phyloP scores from a whole-genome alignment of 768 basidiomycete species.

The Cystobasidium tubakii region DNA sequence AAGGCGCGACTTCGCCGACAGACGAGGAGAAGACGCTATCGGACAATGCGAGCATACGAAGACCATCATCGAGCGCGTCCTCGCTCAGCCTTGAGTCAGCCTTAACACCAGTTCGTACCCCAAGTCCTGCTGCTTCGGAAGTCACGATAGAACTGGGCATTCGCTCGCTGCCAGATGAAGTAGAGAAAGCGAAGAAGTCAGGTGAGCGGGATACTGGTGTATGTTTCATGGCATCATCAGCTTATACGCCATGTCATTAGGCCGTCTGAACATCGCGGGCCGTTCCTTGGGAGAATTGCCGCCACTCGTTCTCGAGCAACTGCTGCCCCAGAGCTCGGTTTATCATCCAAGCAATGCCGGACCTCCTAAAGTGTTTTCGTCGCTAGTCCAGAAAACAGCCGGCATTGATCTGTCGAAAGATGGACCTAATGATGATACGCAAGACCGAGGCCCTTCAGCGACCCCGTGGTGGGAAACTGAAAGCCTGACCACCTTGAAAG shows the following conservation, averaged over 20 bases:
- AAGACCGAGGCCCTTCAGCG: not conserved
- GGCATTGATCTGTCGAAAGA: not conserved
- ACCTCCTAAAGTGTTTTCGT: slow-evolving; percentile 6
- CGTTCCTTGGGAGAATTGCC: slow-evolving; percentile 18
- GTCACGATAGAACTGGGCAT: slow-evolving; percentile 5
- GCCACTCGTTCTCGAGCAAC: slow-evolving; percentile 4
- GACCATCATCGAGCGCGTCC: slow-evolving; percentile 11
- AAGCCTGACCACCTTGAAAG: slow-evolving; percentile 25
- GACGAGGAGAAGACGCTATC: not conserved
- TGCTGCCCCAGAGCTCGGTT: slow-evolving; percentile 10
- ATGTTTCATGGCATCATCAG: not conserved
- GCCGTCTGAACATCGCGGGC: slow-evolving; percentile 20
- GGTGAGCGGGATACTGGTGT: slow-evolving; percentile 15
- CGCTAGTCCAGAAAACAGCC: not conserved
- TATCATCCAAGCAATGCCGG: slow-evolving; percentile 23
- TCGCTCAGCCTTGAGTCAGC: not conserved
- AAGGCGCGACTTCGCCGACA: not conserved
- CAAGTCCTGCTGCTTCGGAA: slow-evolving; percentile 18
- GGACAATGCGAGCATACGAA: not conserved
- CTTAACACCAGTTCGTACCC: not conserved
- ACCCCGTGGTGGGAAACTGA: slow-evolving; percentile 25
- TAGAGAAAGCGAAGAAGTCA: slow-evolving; percentile 25
- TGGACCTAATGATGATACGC: not conserved
- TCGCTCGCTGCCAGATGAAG: not conserved
- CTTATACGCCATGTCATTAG: not conserved